These are phyloP conservation scores for Botrytis fragariae DNA, from an alignment of 2,329 filamentous ascomycete genomes.

Conservation along the genomic window DNA sequence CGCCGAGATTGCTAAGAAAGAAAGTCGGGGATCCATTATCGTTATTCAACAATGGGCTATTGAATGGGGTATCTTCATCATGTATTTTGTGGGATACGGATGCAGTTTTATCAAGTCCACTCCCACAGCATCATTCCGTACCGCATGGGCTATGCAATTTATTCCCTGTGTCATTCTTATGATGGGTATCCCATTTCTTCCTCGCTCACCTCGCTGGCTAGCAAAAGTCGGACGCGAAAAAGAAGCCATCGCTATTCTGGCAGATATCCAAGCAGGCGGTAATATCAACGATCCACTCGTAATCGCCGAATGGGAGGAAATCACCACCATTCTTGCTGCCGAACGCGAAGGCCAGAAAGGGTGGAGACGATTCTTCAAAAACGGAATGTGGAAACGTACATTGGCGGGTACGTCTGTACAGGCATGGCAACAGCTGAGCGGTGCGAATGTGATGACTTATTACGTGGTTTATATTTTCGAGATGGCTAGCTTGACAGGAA, in stretches of 20 bases:
- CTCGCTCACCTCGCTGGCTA: slow-evolving; percentile 52
- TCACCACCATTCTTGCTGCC: slow-evolving; percentile 42
- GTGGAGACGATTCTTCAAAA: slow-evolving; percentile 45
- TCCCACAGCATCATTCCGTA: slow-evolving; percentile 48
- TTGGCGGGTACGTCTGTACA: slow-evolving; percentile 28
- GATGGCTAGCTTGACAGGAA: slow-evolving; percentile 41
- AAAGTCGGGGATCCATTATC: slow-evolving; percentile 61
- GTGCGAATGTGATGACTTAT: slow-evolving; percentile 37
- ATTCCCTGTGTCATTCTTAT: slow-evolving; percentile 46
- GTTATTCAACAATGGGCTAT: slow-evolving; percentile 71
- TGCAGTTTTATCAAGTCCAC: slow-evolving; percentile 40
- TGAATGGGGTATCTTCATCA: slow-evolving; percentile 60
- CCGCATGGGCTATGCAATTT: slow-evolving; percentile 50
- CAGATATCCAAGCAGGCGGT: slow-evolving; percentile 55
- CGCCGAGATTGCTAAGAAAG: slow-evolving; percentile 58
- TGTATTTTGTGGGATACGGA: slow-evolving; percentile 61
- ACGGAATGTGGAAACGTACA: slow-evolving; percentile 56
- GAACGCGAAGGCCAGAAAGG: slow-evolving; percentile 32
- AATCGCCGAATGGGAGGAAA: slow-evolving; percentile 56
- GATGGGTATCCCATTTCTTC: slow-evolving; percentile 45
- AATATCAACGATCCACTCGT: slow-evolving; percentile 54
- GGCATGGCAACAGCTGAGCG: slow-evolving; percentile 32
- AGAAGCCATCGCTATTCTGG: slow-evolving; percentile 48
- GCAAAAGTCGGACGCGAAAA: slow-evolving; percentile 48
- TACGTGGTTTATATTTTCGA: slow-evolving; percentile 43